These are phyloP conservation scores for Solanum appendiculatum DNA, from an alignment of 257 asterid genomes.

Conservation along the genomic window DNA sequence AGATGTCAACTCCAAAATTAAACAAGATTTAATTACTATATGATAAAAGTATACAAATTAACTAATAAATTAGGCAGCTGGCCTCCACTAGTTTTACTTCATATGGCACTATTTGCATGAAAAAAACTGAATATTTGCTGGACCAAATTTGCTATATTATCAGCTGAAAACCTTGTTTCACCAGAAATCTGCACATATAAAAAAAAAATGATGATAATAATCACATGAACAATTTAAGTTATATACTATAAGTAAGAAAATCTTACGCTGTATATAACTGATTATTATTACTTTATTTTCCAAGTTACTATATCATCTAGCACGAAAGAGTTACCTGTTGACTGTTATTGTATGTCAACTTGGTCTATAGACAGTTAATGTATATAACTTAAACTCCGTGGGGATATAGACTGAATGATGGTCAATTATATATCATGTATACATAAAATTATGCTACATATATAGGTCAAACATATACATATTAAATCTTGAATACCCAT, in stretches of 20 bases:
- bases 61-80: neutral
- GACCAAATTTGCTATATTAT: constrained; percentile 80
- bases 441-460: neutral
- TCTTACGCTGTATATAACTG: neutral
- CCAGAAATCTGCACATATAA: constrained; percentile 47
- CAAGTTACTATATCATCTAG: neutral
- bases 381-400: neutral
- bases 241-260: no score
- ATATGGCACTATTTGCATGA: constrained; percentile 45
- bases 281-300: neutral
- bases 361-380: neutral
- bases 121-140: constrained; percentile 88
- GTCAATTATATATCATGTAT: neutral
- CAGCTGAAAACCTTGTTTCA: constrained; percentile 66
- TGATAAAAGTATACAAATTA: neutral
- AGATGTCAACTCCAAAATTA: neutral
- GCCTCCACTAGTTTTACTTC: neutral
- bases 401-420: neutral
- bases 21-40: neutral
- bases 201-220: no score
- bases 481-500: neutral
- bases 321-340: neutral
- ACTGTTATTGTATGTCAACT: neutral
- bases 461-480: neutral
- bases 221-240: no score